A percentile compares a stretch with the other conserved stretches of the same genome.
These are phyloP conservation scores for Pyrus pyrifolia DNA, from an alignment of 306 rosid genomes.

Conservation along the genomic window DNA sequence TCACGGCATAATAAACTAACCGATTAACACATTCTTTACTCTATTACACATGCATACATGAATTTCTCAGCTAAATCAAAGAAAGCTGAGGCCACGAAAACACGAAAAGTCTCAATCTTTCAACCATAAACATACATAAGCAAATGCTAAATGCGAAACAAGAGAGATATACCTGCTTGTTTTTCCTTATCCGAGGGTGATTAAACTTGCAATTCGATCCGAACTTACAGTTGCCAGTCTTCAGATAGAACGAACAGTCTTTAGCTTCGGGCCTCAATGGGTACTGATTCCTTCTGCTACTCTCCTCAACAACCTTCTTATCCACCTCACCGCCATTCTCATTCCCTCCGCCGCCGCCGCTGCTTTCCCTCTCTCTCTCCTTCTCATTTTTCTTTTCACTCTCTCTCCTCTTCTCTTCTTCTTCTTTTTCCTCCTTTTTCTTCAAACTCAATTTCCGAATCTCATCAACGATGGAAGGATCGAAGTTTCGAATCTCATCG, in stretches of 20 bases:
- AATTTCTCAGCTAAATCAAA: neutral
- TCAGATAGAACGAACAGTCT: conserved; percentile 47
- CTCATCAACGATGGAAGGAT: too few species aligned
- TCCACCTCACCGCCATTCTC: conserved; percentile 15
- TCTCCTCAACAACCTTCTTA: neutral
- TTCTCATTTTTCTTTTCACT: conserved; percentile 10
- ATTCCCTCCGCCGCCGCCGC: conserved; percentile 25
- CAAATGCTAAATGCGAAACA: neutral
- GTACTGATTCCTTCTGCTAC: conserved; percentile 24
- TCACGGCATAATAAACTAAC: neutral
- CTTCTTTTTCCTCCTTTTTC: conserved; percentile 5
- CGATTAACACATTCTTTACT: neutral
- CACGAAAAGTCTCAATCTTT: neutral
- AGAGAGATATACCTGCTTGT: too few species aligned
- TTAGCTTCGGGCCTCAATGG: conserved; percentile 84
- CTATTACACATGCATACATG: neutral
- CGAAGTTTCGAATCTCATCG: too few species aligned
- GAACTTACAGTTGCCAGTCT: conserved; percentile 46
- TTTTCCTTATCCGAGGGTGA: conserved; percentile 58
- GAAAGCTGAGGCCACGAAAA: neutral
- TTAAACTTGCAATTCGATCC: conserved; percentile 78
- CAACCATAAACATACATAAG: neutral
- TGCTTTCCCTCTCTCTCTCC: conserved; percentile 21
- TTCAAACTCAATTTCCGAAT: neutral
- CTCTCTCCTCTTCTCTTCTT: neutral